phyloP scores from a whole-genome alignment of 73 alveolate species.

The Tetrahymena borealis region DNA sequence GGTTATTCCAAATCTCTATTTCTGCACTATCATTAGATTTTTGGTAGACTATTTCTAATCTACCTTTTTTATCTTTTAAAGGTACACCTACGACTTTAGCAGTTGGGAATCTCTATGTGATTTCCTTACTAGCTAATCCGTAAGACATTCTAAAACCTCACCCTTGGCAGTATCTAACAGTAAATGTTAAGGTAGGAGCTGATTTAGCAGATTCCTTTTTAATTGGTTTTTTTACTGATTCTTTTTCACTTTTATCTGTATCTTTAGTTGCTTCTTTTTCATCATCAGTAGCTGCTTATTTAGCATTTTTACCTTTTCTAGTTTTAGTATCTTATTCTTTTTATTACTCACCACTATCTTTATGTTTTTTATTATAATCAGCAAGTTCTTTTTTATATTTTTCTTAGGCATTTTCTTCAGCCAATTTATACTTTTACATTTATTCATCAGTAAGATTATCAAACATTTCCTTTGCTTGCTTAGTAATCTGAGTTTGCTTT shows the following conservation, averaged over 20 bases:
- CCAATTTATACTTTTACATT: background rate
- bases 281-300: background rate
- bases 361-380: background rate
- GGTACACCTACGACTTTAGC: background rate
- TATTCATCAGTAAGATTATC: background rate
- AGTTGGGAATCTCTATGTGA: background rate
- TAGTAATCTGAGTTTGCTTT: background rate
- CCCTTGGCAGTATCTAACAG: background rate
- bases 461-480: background rate
- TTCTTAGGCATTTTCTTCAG: background rate
- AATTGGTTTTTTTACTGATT: background rate
- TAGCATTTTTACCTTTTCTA: background rate
- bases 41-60: background rate
- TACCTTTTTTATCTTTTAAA: background rate
- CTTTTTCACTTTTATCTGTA: background rate
- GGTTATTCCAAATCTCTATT: background rate
- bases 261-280: background rate
- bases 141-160: background rate
- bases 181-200: background rate
- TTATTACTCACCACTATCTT: too few relatives aligned
- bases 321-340: background rate
- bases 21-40: background rate
- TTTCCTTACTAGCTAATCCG: background rate
- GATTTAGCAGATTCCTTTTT: background rate
- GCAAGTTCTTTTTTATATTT: background rate